Evolutionary conservation across 2,329 filamentous ascomycete genomes (phyloP).

Genomic region (Penicillium sclerotiorum): DNA sequence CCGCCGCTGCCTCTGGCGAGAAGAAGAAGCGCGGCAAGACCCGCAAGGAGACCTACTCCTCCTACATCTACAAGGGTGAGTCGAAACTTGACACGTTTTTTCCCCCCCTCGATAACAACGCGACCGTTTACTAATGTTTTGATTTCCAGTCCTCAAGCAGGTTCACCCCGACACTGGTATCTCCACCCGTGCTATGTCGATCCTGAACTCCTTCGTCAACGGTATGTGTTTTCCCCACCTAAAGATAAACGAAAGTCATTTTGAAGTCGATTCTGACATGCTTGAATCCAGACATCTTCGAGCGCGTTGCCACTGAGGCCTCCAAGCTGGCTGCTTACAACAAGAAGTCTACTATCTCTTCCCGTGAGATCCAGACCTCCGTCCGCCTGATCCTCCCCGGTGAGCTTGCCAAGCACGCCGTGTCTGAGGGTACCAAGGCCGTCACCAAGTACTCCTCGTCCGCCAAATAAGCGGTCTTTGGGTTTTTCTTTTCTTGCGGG

Average conservation of each 20-base stretch:
- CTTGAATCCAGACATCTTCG: constrained; percentile 80
- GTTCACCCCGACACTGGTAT: constrained; percentile 99
- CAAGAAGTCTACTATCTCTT: constrained; percentile 99
- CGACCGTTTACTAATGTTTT: constrained; percentile 12
- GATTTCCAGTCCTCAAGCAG: constrained; percentile 87
- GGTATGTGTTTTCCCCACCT: too few relatives aligned
- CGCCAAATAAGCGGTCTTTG: constrained; percentile 78
- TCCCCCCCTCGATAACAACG: not conserved
- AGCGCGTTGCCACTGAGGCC: constrained; percentile 97
- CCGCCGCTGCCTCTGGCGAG: constrained; percentile 81
- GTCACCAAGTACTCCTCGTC: constrained; percentile 99
- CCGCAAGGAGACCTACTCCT: constrained; percentile 99
- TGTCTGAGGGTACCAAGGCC: constrained; percentile 99
- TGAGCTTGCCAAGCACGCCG: constrained; percentile 98
- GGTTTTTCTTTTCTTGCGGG: constrained; percentile 58
- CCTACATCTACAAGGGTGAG: constrained; percentile 99
- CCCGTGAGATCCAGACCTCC: constrained; percentile 98
- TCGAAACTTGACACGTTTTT: constrained; percentile 14
- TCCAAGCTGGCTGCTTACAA: constrained; percentile 99
- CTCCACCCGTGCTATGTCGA: constrained; percentile 99
- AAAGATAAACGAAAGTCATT: too few relatives aligned
- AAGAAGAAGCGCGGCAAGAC: constrained; percentile 99
- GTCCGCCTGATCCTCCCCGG: constrained; percentile 97
- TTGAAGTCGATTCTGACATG: constrained; percentile 11
- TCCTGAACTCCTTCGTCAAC: constrained; percentile 99